phyloP scores from a whole-genome alignment of 208 protist species.

The Crithidia sp. region DNA sequence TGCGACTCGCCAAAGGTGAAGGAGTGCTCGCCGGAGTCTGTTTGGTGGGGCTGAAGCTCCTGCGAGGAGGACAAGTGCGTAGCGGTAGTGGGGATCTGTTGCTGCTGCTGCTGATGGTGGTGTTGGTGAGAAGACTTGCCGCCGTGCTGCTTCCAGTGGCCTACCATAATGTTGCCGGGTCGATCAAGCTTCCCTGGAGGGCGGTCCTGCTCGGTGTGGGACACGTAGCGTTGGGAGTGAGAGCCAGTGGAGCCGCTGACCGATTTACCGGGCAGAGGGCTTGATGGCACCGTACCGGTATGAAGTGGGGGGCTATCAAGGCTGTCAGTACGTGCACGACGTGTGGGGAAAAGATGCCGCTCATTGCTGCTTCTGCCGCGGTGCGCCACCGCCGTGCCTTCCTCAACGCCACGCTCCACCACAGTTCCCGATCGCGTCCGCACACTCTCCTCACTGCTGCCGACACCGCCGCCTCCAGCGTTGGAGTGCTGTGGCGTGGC shows the following conservation, averaged over 20 bases:
- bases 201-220: background rate
- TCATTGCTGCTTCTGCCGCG: background rate
- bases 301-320: background rate
- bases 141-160: slow-evolving; percentile 22
- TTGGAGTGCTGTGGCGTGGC: background rate
- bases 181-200: background rate
- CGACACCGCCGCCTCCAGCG: background rate
- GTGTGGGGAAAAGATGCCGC: background rate
- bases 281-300: background rate
- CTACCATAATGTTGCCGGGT: background rate
- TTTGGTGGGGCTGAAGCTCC: background rate
- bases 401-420: background rate
- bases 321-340: slow-evolving; percentile 6
- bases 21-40: background rate
- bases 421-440: background rate
- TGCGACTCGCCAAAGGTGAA: background rate
- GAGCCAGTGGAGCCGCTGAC: background rate
- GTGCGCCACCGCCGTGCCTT: background rate
- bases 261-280: background rate
- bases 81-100: background rate
- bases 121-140: too few relatives aligned
- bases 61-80: background rate
- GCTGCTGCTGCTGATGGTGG: slow-evolving; percentile 1
- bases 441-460: background rate
- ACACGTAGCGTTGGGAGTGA: background rate